A percentile compares a stretch with the other conserved stretches of the same genome.
phyloP scores from a whole-genome alignment of 371 early-diverging fungal species.

The Furculomyces boomerangus region DNA sequence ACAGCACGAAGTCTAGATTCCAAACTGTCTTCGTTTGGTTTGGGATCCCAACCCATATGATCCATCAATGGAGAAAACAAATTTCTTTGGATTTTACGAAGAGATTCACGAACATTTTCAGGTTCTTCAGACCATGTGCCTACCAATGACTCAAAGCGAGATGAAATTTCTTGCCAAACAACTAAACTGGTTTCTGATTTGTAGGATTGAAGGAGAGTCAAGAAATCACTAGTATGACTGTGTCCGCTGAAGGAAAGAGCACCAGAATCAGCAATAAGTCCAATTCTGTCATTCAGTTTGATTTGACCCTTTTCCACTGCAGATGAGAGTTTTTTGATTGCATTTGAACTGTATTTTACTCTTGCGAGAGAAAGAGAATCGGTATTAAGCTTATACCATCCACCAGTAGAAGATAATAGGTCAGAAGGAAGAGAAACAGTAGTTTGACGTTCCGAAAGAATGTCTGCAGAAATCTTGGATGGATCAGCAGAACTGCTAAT shows the following conservation, averaged over 20 bases:
- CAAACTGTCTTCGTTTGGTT: slow-evolving; percentile 25
- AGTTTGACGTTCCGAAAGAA: slow-evolving; percentile 12
- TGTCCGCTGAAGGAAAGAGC: slow-evolving; percentile 44
- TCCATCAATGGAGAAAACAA: slow-evolving; percentile 29
- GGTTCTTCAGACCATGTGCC: slow-evolving; percentile 33
- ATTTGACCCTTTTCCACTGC: slow-evolving; percentile 28
- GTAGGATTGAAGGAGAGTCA: slow-evolving; percentile 38
- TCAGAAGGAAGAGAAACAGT: slow-evolving; percentile 13
- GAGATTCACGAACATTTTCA: slow-evolving; percentile 17
- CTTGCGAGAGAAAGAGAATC: slow-evolving; percentile 44
- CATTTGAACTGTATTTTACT: slow-evolving; percentile 33
- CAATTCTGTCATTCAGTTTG: slow-evolving; percentile 33
- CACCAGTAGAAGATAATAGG: not conserved
- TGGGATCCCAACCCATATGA: slow-evolving; percentile 37
- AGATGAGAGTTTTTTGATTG: slow-evolving; percentile 25
- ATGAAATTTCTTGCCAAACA: slow-evolving; percentile 34
- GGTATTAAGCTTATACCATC: slow-evolving; percentile 38
- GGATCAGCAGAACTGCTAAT: slow-evolving; percentile 8
- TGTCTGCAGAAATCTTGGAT: not conserved
- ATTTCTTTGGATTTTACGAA: slow-evolving; percentile 24
- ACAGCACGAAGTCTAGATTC: slow-evolving; percentile 31
- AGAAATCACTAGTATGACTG: slow-evolving; percentile 32
- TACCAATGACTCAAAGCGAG: slow-evolving; percentile 21
- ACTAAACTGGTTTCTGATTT: slow-evolving; percentile 42
- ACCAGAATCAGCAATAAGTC: slow-evolving; percentile 40